phyloP scores from a whole-genome alignment of 2,329 filamentous ascomycete species.

The Curvularia sp. region DNA sequence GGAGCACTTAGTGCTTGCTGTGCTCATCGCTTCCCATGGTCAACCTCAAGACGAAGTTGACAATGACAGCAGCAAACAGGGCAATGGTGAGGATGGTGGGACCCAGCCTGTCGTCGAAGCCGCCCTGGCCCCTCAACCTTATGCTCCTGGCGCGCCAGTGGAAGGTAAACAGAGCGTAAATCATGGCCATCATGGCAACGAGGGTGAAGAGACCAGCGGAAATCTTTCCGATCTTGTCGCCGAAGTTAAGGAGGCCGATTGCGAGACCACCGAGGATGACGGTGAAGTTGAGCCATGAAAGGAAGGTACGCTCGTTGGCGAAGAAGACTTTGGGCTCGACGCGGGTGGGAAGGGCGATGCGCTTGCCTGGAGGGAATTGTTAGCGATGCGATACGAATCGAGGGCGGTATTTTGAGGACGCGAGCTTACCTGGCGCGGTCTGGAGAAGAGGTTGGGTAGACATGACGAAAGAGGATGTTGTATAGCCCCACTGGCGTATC shows the following conservation, averaged over 20 bases:
- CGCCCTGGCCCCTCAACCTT: constrained; percentile 85
- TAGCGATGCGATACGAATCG: constrained; percentile 7
- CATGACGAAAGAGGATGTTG: constrained; percentile 63
- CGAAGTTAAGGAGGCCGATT: constrained; percentile 97
- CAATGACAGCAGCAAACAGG: constrained; percentile 84
- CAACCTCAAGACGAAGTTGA: constrained; percentile 82
- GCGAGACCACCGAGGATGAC: constrained; percentile 96
- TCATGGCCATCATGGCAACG: constrained; percentile 93
- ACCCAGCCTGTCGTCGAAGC: constrained; percentile 95
- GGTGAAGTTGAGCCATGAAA: constrained; percentile 99
- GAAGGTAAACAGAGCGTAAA: constrained; percentile 93
- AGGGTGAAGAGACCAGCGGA: constrained; percentile 91
- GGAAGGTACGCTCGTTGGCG: constrained; percentile 98
- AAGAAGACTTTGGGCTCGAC: constrained; percentile 99
- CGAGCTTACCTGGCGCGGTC: constrained; percentile 78
- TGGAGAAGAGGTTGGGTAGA: constrained; percentile 96
- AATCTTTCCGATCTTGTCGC: constrained; percentile 92
- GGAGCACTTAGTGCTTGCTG: constrained; percentile 11
- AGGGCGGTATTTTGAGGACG: not conserved
- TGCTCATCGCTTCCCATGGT: constrained; percentile 32
- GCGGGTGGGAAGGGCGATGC: constrained; percentile 95
- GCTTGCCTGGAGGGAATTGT: constrained; percentile 73
- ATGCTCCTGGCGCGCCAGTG: constrained; percentile 98
- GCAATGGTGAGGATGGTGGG: constrained; percentile 89
- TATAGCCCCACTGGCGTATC: constrained; percentile 21